phyloP scores from a whole-genome alignment of 495 filamentous ascomycete species.

The Penicillium mononematosum region DNA sequence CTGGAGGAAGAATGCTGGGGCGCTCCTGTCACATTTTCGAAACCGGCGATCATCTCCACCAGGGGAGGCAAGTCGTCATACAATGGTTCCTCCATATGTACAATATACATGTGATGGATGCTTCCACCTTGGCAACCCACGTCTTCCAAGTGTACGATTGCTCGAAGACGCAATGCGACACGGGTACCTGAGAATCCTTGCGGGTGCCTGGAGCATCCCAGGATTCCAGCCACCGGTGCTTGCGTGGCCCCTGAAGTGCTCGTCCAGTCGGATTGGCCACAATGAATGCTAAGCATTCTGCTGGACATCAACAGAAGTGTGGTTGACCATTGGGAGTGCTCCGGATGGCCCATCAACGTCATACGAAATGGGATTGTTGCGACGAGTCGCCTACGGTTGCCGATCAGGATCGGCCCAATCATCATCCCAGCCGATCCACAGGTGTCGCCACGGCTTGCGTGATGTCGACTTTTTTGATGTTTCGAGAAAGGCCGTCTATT shows the following conservation, averaged over 20 bases:
- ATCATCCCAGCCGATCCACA: constrained; percentile 9
- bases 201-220: constrained; percentile 9
- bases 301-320: constrained; percentile 9
- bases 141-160: neutral
- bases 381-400: constrained; percentile 7
- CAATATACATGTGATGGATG: constrained; percentile 8
- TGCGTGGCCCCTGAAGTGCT: constrained; percentile 20
- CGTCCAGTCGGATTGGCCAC: constrained; percentile 17
- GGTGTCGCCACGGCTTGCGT: constrained; percentile 28
- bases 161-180: neutral
- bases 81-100: constrained; percentile 13
- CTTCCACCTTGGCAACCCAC: neutral
- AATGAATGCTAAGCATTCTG: constrained; percentile 30
- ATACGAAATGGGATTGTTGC: constrained; percentile 20
- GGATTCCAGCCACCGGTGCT: constrained; percentile 26
- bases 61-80: constrained; percentile 2
- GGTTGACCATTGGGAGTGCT: constrained; percentile 17
- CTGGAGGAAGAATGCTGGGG: constrained; percentile 19
- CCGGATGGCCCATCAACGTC: constrained; percentile 17
- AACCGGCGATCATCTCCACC: constrained; percentile 10
- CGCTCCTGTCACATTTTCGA: constrained; percentile 18
- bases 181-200: constrained; percentile 15
- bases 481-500: constrained; percentile 22
- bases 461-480: constrained; percentile 11
- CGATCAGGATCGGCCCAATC: constrained; percentile 24